Base-by-base conservation (phyloP, 208 protist species). In the Strigomonas culicis region DNA sequence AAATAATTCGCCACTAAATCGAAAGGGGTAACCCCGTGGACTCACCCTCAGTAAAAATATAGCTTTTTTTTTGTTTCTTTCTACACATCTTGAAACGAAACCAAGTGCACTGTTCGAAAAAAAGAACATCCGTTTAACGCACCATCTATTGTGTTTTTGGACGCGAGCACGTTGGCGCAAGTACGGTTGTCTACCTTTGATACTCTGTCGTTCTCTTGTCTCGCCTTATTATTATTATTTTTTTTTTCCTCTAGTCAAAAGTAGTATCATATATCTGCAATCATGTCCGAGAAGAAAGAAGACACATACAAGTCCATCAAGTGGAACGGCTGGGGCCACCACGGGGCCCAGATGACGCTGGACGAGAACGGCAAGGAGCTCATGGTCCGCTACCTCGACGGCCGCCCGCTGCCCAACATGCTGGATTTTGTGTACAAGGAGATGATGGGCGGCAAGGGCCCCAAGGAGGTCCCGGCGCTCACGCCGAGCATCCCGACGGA, bases 241-340 rank as follows among this genome's bases (percentile, higher is more conserved):
- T 58, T 59, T 39, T 4, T 39, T 39, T 39, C 10, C 7, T 39
- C 34, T 39, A 39, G 4, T 39, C n/a, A 49, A 15, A 21, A 49
- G 43, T 21, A 49, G n/a, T 49, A 49, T 15, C 34, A 39, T 10
- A 39, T 39, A 39, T 39, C 10, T 39, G 34, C 10, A 10, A 39
- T 39, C 34, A 62, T 62, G 36, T 62, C 32, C 31, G 27, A 51
- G 8, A 27, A 62, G 10, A 21, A 44, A 22, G 15, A 19, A 11
- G 86, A 96, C 66, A 76, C 79, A 53, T 96, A 90, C 56, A 75
- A 96, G 49, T 61, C 44, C 49, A 79, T 97, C 56, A 96, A 95
- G 71, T 97, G 93, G 93, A 93, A 97, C 66, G 93, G 90, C 6
- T 97, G 93, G 93, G 93, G 93, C 21, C 60, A 78, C 27, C 25